Base-by-base conservation (phyloP, 1,284 basidiomycete species). In the Boletellus dicymbophilus region DNA sequence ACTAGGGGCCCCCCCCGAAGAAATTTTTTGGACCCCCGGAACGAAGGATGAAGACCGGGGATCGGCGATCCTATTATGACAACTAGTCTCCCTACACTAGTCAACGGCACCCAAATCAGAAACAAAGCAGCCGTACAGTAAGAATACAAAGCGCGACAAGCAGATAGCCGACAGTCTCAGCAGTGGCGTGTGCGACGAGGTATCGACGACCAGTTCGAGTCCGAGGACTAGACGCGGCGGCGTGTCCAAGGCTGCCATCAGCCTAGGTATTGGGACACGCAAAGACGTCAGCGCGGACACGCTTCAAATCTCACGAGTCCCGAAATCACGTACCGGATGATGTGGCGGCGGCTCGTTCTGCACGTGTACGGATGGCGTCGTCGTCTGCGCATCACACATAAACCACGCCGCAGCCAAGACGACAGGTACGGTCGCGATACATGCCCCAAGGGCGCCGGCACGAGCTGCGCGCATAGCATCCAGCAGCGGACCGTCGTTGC, bases 81-180 rank as follows among this genome's bases (percentile, higher is more conserved):
- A n/a, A n/a, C n/a, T n/a, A n/a, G n/a, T n/a, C n/a, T n/a, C n/a
- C n/a, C n/a, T n/a, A n/a, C n/a, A n/a, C n/a, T n/a, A n/a, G n/a
- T n/a, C n/a, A n/a, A n/a, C n/a, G n/a, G n/a, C n/a, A n/a, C n/a
- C n/a, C n/a, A n/a, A n/a, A n/a, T n/a, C n/a, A n/a, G n/a, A n/a
- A n/a, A n/a, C n/a, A n/a, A n/a, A n/a, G n/a, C n/a, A n/a, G n/a
- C n/a, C n/a, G n/a, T n/a, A n/a, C n/a, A n/a, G n/a, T 40, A 21
- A 60, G 51, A 25, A 51, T 48, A 54, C 60, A 56, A 37, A 53
- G 43, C 20, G 46, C 52, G 8, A 57, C 23, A 30, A 51, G 42
- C 20, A 55, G 40, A 26, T 50, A 56, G 41, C 51, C 52, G 16
- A 48, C 41, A 10, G 49, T 46, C 37, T 53, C 54, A 27, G 45